Evolutionary conservation across 2,329 filamentous ascomycete species (phyloP).

Genomic region (Talaromyces sp.): DNA sequence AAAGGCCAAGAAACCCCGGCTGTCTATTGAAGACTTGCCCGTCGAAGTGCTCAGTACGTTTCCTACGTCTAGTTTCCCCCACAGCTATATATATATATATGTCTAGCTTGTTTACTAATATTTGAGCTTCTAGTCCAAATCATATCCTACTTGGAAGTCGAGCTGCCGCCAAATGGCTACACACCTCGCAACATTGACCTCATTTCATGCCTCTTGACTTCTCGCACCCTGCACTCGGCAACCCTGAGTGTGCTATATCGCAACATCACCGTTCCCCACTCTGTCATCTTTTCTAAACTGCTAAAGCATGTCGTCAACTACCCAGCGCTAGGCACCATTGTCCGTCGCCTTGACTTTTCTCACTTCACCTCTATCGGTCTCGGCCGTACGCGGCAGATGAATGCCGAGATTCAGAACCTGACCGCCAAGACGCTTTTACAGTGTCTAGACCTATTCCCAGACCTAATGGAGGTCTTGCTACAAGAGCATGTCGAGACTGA

Average conservation of each 20-base stretch:
- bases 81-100: not conserved
- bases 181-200: slow-evolving; percentile 73
- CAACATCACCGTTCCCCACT: slow-evolving; percentile 78
- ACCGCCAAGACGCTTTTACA: slow-evolving; percentile 68
- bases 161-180: slow-evolving; percentile 70
- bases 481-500: slow-evolving; percentile 81
- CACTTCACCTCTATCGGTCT: slow-evolving; percentile 78
- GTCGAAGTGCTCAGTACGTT: slow-evolving; percentile 66
- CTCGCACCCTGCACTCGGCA: slow-evolving; percentile 66
- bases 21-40: slow-evolving; percentile 64
- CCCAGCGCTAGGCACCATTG: slow-evolving; percentile 66
- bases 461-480: slow-evolving; percentile 70
- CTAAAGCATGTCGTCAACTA: slow-evolving; percentile 64
- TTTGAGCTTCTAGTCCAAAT: slow-evolving; percentile 55
- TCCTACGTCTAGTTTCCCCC: not conserved
- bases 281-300: slow-evolving; percentile 77
- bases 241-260: slow-evolving; percentile 72
- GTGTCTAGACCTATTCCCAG: slow-evolving; percentile 67
- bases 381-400: slow-evolving; percentile 70
- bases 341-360: slow-evolving; percentile 76
- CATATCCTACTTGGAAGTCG: slow-evolving; percentile 68
- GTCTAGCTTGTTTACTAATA: slow-evolving; percentile 11
- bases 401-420: slow-evolving; percentile 69
- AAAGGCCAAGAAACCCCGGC: slow-evolving; percentile 23
- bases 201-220: slow-evolving; percentile 71